These are phyloP conservation scores for Boletellus emodensis DNA, from an alignment of 768 basidiomycete genomes.

Conservation along the genomic window DNA sequence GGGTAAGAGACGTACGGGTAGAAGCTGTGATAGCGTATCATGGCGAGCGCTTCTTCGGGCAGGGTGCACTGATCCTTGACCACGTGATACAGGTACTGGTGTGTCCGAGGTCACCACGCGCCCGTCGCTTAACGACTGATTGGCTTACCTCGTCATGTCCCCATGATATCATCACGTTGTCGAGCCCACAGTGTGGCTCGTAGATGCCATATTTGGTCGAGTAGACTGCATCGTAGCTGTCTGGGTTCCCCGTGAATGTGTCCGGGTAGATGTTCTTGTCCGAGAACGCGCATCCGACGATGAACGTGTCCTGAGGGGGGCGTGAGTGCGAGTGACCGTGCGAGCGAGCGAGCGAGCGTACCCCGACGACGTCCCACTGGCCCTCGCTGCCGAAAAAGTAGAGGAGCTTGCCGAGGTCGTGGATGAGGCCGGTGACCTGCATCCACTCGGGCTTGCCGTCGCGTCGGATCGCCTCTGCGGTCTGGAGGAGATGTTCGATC, in stretches of 20 bases:
- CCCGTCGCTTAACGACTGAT: slow-evolving; percentile 3
- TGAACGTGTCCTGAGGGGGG: slow-evolving; percentile 57
- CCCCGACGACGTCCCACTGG: slow-evolving; percentile 94
- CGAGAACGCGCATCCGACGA: slow-evolving; percentile 84
- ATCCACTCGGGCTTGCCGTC: slow-evolving; percentile 92
- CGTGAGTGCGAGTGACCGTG: not conserved
- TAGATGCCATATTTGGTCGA: slow-evolving; percentile 75
- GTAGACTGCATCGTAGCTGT: slow-evolving; percentile 59
- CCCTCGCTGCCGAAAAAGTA: slow-evolving; percentile 82
- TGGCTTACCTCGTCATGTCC: slow-evolving; percentile 80
- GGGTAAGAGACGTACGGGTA: slow-evolving; percentile 55
- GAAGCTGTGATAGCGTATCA: slow-evolving; percentile 95
- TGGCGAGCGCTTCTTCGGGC: slow-evolving; percentile 77
- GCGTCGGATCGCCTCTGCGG: slow-evolving; percentile 82
- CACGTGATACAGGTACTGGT: slow-evolving; percentile 78
- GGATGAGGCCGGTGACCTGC: slow-evolving; percentile 83
- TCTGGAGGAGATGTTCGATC: slow-evolving; percentile 88
- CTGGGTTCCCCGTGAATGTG: slow-evolving; percentile 73
- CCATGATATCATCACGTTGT: slow-evolving; percentile 87
- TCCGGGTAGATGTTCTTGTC: slow-evolving; percentile 81
- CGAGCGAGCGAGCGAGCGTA: slow-evolving; percentile 31
- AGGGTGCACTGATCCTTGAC: slow-evolving; percentile 79
- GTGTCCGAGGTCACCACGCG: slow-evolving; percentile 6
- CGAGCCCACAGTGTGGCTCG: slow-evolving; percentile 72
- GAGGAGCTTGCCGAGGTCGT: slow-evolving; percentile 87